Base-by-base conservation (phyloP, 2,329 filamentous ascomycete species). In the Fusarium fracticaudum region DNA sequence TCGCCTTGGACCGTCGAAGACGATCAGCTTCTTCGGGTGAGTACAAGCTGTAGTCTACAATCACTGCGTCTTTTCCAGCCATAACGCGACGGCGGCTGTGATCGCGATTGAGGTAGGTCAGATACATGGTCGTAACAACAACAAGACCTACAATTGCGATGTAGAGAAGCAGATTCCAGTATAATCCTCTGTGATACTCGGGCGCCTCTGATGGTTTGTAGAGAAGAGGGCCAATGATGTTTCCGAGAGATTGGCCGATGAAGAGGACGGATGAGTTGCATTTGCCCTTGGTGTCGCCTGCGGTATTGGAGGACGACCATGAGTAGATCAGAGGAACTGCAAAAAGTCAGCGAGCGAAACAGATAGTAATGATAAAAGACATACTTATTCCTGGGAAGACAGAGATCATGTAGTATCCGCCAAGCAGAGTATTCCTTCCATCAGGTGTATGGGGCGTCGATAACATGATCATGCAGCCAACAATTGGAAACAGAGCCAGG, bases 281-380 rank as follows among this genome's bases (percentile, higher is more conserved):
- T 77, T 92, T 92, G 69, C 90, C 87, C 79, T 93, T 93, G 0
- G 91, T 93, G 67, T 92, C 90, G 1, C 91, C 91, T 5, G 85
- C 91, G 0, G 91, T 90, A 71, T 91, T 91, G 58, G 89, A 87
- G 1, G 86, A 86, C 1, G 85, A 86, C 87, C 87, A 90, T 0
- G 86, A 86, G 76, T 89, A 90, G 29, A 90, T 86, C 60, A 90
- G 79, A 0, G 88, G 90, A 4, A 89, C 87, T 69, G 6, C 1
- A 12, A 0, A 37, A 9, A 0, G 5, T 69, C 4, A 69, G 64
- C 1, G 11, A 0, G 8, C 0, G 4, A 2, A 31, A 1, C 0
- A 2, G 1, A 8, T 3, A 2, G 10, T 2, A 8, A 6, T 6
- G 7, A 1, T 2, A 8, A 6, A 1, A 26, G 3, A 38, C 63